These are phyloP conservation scores for Geotrichum citri-aurantii DNA, from an alignment of 1,139 yeast species.

Conservation along the genomic window DNA sequence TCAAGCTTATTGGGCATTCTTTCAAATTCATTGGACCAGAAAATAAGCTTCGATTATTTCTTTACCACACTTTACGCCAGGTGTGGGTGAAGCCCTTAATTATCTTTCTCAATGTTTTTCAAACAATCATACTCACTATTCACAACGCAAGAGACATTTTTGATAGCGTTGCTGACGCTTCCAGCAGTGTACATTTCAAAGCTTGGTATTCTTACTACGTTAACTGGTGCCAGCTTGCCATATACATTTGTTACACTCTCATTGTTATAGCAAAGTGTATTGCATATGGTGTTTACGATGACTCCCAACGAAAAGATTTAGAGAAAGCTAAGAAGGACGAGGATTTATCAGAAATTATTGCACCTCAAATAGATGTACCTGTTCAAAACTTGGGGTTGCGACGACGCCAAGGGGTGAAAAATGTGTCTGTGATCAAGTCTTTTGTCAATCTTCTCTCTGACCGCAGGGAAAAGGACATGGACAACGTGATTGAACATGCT, in stretches of 20 bases:
- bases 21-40: constrained; percentile 25
- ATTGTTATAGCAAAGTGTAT: constrained; percentile 56
- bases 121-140: constrained; percentile 31
- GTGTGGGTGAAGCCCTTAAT: constrained; percentile 30
- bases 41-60: constrained; percentile 23
- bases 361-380: not conserved
- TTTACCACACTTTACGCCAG: constrained; percentile 22
- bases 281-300: constrained; percentile 55
- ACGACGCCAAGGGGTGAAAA: not conserved
- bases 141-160: constrained; percentile 33
- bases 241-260: constrained; percentile 57
- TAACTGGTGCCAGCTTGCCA: constrained; percentile 32
- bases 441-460: constrained; percentile 7
- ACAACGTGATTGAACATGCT: not conserved
- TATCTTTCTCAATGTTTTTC: constrained; percentile 20
- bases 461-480: not conserved
- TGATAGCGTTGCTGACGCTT: constrained; percentile 16
- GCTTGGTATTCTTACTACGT: constrained; percentile 9
- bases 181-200: constrained; percentile 1
- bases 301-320: constrained; percentile 9
- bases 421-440: constrained; percentile 5
- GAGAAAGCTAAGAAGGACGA: not conserved
- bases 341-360: not conserved
- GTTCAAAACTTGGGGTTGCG: not conserved
- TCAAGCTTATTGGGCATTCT: constrained; percentile 24